phyloP scores from a whole-genome alignment of 106 monocot genomes.

The Allium cepa region DNA sequence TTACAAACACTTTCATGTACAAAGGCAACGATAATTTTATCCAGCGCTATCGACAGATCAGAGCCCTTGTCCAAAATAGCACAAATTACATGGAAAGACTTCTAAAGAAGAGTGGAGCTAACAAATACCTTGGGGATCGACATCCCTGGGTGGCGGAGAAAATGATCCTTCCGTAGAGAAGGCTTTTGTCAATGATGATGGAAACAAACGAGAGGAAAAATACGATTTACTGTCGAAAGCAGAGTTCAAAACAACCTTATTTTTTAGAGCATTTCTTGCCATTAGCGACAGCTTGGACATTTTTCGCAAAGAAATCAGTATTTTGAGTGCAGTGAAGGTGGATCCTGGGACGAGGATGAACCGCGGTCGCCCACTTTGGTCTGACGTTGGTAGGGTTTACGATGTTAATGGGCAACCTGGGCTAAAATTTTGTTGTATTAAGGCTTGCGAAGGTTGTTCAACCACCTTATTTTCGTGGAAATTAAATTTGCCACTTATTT shows the following conservation, averaged over 20 bases:
- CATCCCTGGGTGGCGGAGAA: not conserved
- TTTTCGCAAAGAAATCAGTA: not conserved
- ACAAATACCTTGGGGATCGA: slow-evolving; percentile 7
- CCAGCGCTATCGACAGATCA: too few species aligned
- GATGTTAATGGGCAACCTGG: too few species aligned
- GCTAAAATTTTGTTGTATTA: too few species aligned
- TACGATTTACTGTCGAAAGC: not conserved
- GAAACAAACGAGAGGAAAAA: slow-evolving; percentile 7
- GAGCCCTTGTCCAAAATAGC: not conserved
- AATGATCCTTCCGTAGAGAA: slow-evolving; percentile 23
- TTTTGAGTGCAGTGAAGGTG: too few species aligned
- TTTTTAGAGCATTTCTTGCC: slow-evolving; percentile 17
- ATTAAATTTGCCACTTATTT: too few species aligned
- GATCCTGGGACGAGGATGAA: too few species aligned
- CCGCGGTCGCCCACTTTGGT: too few species aligned
- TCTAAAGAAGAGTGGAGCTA: slow-evolving; percentile 20
- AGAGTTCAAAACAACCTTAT: not conserved
- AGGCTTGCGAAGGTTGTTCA: too few species aligned
- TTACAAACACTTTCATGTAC: too few species aligned
- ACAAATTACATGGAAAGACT: not conserved
- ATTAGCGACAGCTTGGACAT: slow-evolving; percentile 31
- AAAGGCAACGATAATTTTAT: too few species aligned
- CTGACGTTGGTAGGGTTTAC: too few species aligned
- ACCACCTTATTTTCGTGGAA: too few species aligned
- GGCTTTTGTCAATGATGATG: slow-evolving; percentile 1